phyloP scores from a whole-genome alignment of 257 asterid genomes.

The Solanum appendiculatum region DNA sequence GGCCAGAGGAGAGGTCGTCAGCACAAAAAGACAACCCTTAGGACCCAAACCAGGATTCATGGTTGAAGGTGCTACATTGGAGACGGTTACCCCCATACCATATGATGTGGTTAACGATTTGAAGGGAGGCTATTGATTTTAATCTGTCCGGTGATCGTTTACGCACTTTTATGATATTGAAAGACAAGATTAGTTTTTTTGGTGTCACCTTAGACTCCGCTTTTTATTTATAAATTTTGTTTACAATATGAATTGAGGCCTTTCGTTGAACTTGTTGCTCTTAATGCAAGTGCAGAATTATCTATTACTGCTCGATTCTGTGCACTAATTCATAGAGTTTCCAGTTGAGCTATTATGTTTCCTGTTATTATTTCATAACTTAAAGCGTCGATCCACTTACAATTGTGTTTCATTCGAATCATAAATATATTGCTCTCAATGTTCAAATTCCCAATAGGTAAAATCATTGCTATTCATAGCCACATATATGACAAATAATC shows the following conservation, averaged over 20 bases:
- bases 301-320: not conserved
- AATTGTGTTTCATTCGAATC: not conserved
- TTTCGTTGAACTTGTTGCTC: not conserved
- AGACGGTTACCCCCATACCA: slow-evolving; percentile 85
- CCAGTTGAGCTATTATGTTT: not conserved
- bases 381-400: not conserved
- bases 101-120: slow-evolving; percentile 14
- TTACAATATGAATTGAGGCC: not conserved
- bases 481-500: not conserved
- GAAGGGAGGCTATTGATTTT: slow-evolving; percentile 5
- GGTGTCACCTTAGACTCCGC: not conserved
- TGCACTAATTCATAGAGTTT: not conserved
- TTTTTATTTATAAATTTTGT: not conserved
- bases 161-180: not conserved
- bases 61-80: slow-evolving; percentile 67
- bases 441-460: not conserved
- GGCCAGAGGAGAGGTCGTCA: slow-evolving; percentile 55
- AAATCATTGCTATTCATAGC: not conserved
- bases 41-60: slow-evolving; percentile 87
- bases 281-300: not conserved
- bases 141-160: not conserved
- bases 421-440: not conserved
- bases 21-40: slow-evolving; percentile 75
- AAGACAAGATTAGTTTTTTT: not conserved
- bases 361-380: not conserved